These are phyloP conservation scores for Lepiota venenata DNA, from an alignment of 768 basidiomycete species.

Conservation along the genomic window DNA sequence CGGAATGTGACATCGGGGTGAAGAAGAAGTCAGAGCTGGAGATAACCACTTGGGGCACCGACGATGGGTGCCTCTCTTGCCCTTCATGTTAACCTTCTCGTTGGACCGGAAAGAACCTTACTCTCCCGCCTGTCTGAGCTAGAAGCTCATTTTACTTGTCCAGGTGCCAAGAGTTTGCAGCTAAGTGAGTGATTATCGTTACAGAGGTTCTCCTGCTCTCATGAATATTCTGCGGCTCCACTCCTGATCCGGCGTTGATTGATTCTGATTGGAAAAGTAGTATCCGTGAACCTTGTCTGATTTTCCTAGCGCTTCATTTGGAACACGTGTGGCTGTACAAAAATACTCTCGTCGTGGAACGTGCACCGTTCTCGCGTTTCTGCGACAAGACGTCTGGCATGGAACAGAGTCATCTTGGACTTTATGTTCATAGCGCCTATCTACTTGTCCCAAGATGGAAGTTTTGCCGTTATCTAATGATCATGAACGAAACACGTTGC, in stretches of 20 bases:
- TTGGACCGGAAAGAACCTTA: not conserved
- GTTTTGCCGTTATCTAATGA: not conserved
- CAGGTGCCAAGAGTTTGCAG: no score
- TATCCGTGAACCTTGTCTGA: not conserved
- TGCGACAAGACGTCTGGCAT: not conserved
- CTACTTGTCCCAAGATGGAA: not conserved
- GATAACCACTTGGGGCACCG: not conserved
- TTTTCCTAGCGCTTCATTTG: not conserved
- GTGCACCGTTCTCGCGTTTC: not conserved
- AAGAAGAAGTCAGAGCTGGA: not conserved
- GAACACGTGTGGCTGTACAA: not conserved
- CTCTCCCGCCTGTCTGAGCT: no score
- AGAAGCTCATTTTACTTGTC: no score
- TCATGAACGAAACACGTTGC: conserved; percentile 6
- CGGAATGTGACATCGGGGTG: not conserved
- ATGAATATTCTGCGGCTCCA: not conserved
- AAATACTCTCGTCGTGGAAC: conserved; percentile 3
- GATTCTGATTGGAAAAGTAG: not conserved
- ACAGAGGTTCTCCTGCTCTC: no score
- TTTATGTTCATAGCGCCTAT: not conserved
- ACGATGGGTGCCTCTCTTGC: not conserved
- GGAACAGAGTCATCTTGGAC: no score
- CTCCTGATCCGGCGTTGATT: not conserved
- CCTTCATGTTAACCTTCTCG: not conserved
- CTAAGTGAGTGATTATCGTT: no score